Evolutionary conservation across 306 rosid species (phyloP).

Genomic region (Casuarina cunninghamiana): DNA sequence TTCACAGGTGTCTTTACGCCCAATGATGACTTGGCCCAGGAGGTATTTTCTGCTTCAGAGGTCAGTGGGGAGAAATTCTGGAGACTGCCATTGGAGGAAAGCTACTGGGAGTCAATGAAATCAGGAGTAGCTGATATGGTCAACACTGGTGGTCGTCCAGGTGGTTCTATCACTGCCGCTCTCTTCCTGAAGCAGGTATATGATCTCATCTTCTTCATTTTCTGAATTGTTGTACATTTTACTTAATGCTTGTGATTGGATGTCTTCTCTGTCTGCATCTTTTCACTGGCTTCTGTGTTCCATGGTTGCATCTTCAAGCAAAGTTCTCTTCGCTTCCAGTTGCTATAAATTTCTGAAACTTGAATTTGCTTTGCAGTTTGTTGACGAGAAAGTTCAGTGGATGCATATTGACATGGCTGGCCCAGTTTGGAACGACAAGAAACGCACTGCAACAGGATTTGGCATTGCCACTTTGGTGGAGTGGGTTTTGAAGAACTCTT

Average conservation of each 20-base stretch:
- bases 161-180: slow-evolving; percentile 91
- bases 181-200: slow-evolving; percentile 94
- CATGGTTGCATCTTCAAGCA: neutral
- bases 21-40: slow-evolving; percentile 90
- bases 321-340: neutral
- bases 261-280: neutral
- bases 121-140: slow-evolving; percentile 97
- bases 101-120: slow-evolving; percentile 98
- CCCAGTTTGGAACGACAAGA: slow-evolving; percentile 83
- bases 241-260: neutral
- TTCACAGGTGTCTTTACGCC: slow-evolving; percentile 86
- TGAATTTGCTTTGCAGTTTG: slow-evolving; percentile 60
- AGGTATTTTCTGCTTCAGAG: slow-evolving; percentile 78
- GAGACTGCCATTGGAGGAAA: slow-evolving; percentile 96
- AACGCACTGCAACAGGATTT: slow-evolving; percentile 76
- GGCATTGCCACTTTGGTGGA: slow-evolving; percentile 89
- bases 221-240: neutral
- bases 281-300: neutral
- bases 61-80: slow-evolving; percentile 88
- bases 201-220: slow-evolving; percentile 4
- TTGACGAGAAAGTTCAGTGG: slow-evolving; percentile 96
- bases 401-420: slow-evolving; percentile 97
- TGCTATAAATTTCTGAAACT: slow-evolving; percentile 22
- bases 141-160: slow-evolving; percentile 81
- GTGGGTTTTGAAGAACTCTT: slow-evolving; percentile 84